Evolutionary conservation across 2,329 filamentous ascomycete species (phyloP).

Genomic region (Coccinonectria pachysandricola): DNA sequence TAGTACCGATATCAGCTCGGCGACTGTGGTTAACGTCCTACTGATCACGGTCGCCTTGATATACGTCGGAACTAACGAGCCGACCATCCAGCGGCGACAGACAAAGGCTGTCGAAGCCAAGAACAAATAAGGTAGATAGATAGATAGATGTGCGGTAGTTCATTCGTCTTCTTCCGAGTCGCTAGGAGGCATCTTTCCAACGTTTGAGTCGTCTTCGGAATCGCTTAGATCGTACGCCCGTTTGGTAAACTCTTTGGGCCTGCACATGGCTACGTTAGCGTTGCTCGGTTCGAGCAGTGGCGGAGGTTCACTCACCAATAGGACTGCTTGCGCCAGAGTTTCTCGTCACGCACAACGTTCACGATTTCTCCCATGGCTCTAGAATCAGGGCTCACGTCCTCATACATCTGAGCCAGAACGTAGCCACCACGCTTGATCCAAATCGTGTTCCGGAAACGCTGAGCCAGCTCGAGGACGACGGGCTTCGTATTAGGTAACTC

Average conservation of each 20-base stretch:
- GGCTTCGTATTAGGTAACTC: conserved; percentile 55
- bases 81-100: conserved; percentile 17
- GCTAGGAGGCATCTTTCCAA: conserved; percentile 76
- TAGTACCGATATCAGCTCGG: conserved; percentile 51
- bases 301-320: conserved; percentile 63
- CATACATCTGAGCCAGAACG: conserved; percentile 65
- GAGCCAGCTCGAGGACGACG: conserved; percentile 69
- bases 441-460: conserved; percentile 81
- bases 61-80: conserved; percentile 46
- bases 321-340: conserved; percentile 74
- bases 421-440: conserved; percentile 88
- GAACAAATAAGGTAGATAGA: no score
- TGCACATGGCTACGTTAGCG: no score
- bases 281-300: no score
- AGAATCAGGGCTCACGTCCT: conserved; percentile 56
- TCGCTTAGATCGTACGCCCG: conserved; percentile 50
- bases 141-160: conserved; percentile 10
- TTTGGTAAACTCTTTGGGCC: conserved; percentile 73
- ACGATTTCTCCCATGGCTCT: conserved; percentile 82
- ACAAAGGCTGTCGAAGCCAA: conserved; percentile 16
- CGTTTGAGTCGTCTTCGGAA: conserved; percentile 67
- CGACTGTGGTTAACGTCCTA: conserved; percentile 59
- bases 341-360: conserved; percentile 87
- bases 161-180: conserved; percentile 61
- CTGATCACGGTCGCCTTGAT: conserved; percentile 53